These are phyloP conservation scores for Anthracocystis setariae DNA, from an alignment of 1,284 basidiomycete genomes.

Conservation along the genomic window DNA sequence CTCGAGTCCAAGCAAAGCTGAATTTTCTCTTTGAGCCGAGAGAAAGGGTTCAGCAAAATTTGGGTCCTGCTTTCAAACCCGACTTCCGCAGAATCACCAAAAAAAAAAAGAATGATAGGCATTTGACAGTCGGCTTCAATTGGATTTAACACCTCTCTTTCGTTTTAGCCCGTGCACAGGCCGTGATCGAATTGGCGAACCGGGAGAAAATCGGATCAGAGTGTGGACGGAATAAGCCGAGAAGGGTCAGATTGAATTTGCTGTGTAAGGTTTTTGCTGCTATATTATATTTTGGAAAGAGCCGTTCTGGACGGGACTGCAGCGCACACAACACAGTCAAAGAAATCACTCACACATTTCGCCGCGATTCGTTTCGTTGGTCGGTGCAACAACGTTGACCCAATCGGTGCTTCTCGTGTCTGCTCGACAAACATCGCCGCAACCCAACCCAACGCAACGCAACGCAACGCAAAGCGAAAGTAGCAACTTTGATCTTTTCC, in stretches of 20 bases:
- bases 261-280: too few relatives aligned
- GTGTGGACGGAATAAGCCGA: constrained; percentile 31
- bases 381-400: not conserved
- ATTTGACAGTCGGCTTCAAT: too few relatives aligned
- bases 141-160: too few relatives aligned
- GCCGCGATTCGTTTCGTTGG: not conserved
- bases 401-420: too few relatives aligned
- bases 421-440: too few relatives aligned
- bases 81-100: constrained; percentile 7
- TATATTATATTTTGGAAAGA: too few relatives aligned
- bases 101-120: too few relatives aligned
- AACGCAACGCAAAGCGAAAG: not conserved
- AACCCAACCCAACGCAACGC: too few relatives aligned
- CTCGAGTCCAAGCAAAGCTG: not conserved
- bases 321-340: not conserved
- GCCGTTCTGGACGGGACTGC: too few relatives aligned
- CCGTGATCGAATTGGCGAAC: constrained; percentile 27
- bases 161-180: too few relatives aligned
- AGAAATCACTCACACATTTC: too few relatives aligned
- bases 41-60: constrained; percentile 7
- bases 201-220: constrained; percentile 19
- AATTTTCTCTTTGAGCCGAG: constrained; percentile 18
- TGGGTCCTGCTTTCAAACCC: not conserved
- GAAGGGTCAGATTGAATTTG: not conserved
- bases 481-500: not conserved